These are phyloP conservation scores for Aspergillus floridensis DNA, from an alignment of 2,329 filamentous ascomycete species.

Conservation along the genomic window DNA sequence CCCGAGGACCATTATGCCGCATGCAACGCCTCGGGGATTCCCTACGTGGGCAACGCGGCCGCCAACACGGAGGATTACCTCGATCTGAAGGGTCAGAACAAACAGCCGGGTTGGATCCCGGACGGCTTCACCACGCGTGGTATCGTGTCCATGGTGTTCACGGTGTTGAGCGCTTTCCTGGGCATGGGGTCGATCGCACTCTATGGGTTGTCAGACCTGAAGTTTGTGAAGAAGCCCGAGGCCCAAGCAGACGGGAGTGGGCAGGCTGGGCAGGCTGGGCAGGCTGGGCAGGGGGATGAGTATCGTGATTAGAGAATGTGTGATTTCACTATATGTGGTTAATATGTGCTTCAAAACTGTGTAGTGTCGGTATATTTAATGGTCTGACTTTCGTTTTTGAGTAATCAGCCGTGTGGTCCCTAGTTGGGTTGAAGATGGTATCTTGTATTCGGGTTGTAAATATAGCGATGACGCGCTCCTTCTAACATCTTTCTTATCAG, in stretches of 20 bases:
- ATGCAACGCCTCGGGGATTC: slow-evolving; percentile 54
- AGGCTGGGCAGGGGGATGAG: neutral
- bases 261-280: neutral
- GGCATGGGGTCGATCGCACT: slow-evolving; percentile 66
- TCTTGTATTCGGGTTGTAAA: no score
- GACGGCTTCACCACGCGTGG: slow-evolving; percentile 69
- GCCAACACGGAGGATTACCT: slow-evolving; percentile 64
- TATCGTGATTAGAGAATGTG: neutral
- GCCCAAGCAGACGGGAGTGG: neutral
- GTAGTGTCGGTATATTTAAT: no score
- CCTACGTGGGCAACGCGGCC: slow-evolving; percentile 68
- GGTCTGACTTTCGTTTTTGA: no score
- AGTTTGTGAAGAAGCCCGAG: neutral
- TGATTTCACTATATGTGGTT: no score
- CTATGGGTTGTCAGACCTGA: slow-evolving; percentile 47
- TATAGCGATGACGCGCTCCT: no score
- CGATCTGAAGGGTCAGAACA: slow-evolving; percentile 62
- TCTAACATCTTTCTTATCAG: no score
- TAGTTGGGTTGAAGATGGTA: no score
- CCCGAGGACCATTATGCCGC: slow-evolving; percentile 59
- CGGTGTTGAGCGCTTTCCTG: slow-evolving; percentile 64
- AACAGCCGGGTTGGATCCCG: slow-evolving; percentile 56
- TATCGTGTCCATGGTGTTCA: slow-evolving; percentile 72
- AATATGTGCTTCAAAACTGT: no score
- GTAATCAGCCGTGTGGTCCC: no score